Conservation (phyloP, 306 rosid genomes). For the Dryas drummondii region DNA sequence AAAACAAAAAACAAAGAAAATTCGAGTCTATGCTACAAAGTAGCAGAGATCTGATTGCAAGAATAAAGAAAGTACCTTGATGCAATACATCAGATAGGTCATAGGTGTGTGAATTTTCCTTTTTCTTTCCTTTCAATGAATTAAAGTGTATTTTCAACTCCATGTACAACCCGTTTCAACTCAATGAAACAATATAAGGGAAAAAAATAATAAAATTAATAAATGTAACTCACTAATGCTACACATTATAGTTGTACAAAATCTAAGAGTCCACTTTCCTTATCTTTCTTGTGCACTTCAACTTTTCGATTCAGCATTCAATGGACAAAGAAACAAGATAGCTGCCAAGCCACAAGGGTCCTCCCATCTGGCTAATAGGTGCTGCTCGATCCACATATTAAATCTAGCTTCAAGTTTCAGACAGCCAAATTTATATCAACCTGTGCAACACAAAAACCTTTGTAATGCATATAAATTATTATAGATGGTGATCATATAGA, state of each 20-base stretch:
- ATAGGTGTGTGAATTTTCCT: background rate
- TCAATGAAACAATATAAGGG: background rate
- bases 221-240: background rate
- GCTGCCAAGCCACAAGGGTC: background rate
- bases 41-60: too few relatives aligned
- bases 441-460: background rate
- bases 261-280: background rate
- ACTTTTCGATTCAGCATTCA: background rate
- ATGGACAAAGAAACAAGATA: background rate
- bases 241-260: background rate
- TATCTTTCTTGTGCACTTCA: background rate
- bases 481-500: background rate
- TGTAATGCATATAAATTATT: background rate
- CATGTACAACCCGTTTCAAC: conserved; percentile 13
- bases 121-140: background rate
- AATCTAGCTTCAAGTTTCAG: background rate
- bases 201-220: background rate
- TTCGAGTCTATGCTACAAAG: too few relatives aligned
- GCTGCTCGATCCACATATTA: background rate
- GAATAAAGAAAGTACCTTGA: too few relatives aligned
- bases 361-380: background rate
- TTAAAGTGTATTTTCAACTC: background rate
- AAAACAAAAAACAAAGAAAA: too few relatives aligned
- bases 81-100: too few relatives aligned
- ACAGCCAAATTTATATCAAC: background rate